A percentile compares a stretch with the other conserved stretches of the same genome.
phyloP scores from a whole-genome alignment of 2,329 filamentous ascomycete genomes.

The Trichoderma sp. region DNA sequence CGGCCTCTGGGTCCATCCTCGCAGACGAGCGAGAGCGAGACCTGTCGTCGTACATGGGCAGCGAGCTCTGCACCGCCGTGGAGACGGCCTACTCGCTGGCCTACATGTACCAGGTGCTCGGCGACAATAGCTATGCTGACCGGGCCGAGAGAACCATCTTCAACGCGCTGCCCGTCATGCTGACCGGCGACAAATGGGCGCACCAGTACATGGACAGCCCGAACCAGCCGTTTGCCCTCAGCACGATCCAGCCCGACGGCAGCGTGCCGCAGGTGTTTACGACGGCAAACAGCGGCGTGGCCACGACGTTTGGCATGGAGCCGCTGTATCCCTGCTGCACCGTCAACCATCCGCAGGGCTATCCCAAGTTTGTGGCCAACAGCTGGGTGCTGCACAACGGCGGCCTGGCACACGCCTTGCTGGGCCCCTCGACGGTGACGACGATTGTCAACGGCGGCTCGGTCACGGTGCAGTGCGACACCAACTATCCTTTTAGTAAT shows the following conservation, averaged over 20 bases:
- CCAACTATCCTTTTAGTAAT: slow-evolving; percentile 48
- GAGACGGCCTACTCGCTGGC: slow-evolving; percentile 39
- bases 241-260: slow-evolving; percentile 41
- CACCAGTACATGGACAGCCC: slow-evolving; percentile 57
- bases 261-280: slow-evolving; percentile 43
- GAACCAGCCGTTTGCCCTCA: slow-evolving; percentile 52
- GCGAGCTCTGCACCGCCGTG: slow-evolving; percentile 40
- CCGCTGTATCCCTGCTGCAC: slow-evolving; percentile 58
- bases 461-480: slow-evolving; percentile 48
- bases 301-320: slow-evolving; percentile 52
- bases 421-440: slow-evolving; percentile 47
- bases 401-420: slow-evolving; percentile 53
- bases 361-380: slow-evolving; percentile 55
- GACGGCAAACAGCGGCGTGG: slow-evolving; percentile 45
- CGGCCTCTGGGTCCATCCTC: slow-evolving; percentile 45
- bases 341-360: slow-evolving; percentile 60
- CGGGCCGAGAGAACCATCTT: slow-evolving; percentile 54
- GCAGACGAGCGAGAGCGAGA: slow-evolving; percentile 45
- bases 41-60: slow-evolving; percentile 41
- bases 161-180: slow-evolving; percentile 55
- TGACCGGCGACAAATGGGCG: slow-evolving; percentile 56
- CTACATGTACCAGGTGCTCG: slow-evolving; percentile 39
- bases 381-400: slow-evolving; percentile 48
- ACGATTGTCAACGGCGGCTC: slow-evolving; percentile 38
- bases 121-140: slow-evolving; percentile 48